Conservation (phyloP, 1,139 yeast species). For the Protomyces lactucae-debilis region DNA sequence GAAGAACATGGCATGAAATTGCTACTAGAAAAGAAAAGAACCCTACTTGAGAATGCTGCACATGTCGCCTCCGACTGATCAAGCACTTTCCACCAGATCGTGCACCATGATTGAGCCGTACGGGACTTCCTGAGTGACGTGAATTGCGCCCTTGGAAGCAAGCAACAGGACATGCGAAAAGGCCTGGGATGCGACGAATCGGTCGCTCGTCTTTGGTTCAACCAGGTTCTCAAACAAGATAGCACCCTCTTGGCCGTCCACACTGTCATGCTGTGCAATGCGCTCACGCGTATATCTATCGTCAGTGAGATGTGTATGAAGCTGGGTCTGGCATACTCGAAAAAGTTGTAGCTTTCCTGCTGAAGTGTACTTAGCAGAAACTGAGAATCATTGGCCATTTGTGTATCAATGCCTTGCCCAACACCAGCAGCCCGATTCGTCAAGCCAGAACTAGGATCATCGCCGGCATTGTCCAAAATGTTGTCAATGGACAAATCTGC, state of each 20-base stretch:
- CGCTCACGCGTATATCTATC: not conserved
- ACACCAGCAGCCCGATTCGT: not conserved
- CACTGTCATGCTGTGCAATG: not conserved
- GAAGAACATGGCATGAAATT: not conserved
- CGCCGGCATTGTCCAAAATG: not conserved
- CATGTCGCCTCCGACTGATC: not conserved
- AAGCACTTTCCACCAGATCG: not conserved
- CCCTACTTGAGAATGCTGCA: not conserved
- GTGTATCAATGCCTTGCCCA: not conserved
- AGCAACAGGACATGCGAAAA: slow-evolving; percentile 29
- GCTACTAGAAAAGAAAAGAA: not conserved
- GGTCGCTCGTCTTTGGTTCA: slow-evolving; percentile 19
- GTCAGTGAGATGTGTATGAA: not conserved
- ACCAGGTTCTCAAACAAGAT: slow-evolving; percentile 26
- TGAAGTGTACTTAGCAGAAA: slow-evolving; percentile 4
- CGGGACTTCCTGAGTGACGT: slow-evolving; percentile 21
- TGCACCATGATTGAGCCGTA: slow-evolving; percentile 13
- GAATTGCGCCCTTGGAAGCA: slow-evolving; percentile 28
- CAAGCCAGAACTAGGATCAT: not conserved
- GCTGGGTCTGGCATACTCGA: not conserved
- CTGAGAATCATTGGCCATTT: slow-evolving; percentile 5
- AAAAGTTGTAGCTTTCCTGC: slow-evolving; percentile 10
- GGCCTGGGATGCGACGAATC: slow-evolving; percentile 30
- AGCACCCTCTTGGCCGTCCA: not conserved
- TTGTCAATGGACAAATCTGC: not conserved